Conservation (phyloP, 2,329 filamentous ascomycete genomes). For the Thyridium curvatum region DNA sequence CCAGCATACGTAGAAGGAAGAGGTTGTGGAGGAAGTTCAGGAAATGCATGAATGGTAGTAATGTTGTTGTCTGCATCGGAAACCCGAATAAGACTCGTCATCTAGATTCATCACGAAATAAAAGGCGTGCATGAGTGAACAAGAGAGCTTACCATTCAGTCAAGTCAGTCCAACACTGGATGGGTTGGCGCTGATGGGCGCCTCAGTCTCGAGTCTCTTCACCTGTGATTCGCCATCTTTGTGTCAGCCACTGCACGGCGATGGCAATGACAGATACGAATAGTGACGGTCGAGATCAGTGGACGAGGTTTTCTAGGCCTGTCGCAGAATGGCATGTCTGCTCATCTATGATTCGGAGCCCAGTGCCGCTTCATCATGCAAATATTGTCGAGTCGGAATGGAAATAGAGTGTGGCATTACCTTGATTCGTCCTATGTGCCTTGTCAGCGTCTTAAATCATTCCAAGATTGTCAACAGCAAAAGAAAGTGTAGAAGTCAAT, state of each 20-base stretch:
- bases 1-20: background rate
- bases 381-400: constrained; percentile 14
- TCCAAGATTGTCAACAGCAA: constrained; percentile 7
- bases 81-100: constrained; percentile 75
- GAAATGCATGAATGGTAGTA: constrained; percentile 69
- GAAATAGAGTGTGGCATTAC: background rate
- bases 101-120: constrained; percentile 51
- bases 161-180: too few relatives aligned
- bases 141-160: constrained; percentile 1
- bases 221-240: too few relatives aligned
- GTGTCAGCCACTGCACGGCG: background rate
- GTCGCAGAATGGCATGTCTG: constrained; percentile 84
- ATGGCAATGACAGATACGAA: constrained; percentile 7
- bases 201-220: too few relatives aligned
- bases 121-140: background rate
- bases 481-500: constrained; percentile 30
- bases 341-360: constrained; percentile 82
- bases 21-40: constrained; percentile 24
- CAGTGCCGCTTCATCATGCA: constrained; percentile 91
- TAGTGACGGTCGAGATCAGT: constrained; percentile 54
- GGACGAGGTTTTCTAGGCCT: constrained; percentile 99
- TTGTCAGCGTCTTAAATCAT: constrained; percentile 11
- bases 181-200: too few relatives aligned
- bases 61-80: constrained; percentile 63
- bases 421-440: background rate